Percentiles rank a stretch among this genome's conserved stretches.
Evolutionary conservation across 73 alveolate genomes (phyloP).

Genomic region (Tetrahymena malaccensis): DNA sequence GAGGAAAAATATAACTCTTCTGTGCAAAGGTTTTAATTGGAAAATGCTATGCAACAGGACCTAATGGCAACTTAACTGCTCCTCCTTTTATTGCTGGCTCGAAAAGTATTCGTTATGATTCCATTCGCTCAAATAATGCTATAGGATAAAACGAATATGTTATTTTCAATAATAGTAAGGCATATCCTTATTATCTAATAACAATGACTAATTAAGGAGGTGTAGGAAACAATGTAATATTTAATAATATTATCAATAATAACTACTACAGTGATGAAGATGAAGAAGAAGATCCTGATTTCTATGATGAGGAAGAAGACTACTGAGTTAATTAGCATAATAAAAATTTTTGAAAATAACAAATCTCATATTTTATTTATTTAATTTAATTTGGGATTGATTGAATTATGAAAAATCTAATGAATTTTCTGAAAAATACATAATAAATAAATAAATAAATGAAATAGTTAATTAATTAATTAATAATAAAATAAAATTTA

Average conservation of each 20-base stretch:
- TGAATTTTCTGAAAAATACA: not conserved
- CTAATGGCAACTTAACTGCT: not conserved
- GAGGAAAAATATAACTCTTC: not conserved
- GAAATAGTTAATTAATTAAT: no score
- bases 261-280: not conserved
- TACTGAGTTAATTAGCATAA: no score
- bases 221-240: not conserved
- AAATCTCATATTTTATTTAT: no score
- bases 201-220: not conserved
- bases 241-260: not conserved
- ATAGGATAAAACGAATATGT: not conserved
- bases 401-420: not conserved
- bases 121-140: not conserved
- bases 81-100: not conserved
- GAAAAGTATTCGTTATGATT: not conserved
- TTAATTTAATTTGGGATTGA: no score
- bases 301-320: not conserved
- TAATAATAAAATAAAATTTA: no score
- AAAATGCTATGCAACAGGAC: not conserved
- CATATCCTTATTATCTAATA: not conserved
- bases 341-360: no score
- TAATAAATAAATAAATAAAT: no score
- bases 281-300: not conserved
- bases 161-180: not conserved
- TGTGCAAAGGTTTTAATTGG: not conserved